Evolutionary conservation across 108 stramenopile genomes (phyloP).

Genomic region (Nannochloropsis salina): DNA sequence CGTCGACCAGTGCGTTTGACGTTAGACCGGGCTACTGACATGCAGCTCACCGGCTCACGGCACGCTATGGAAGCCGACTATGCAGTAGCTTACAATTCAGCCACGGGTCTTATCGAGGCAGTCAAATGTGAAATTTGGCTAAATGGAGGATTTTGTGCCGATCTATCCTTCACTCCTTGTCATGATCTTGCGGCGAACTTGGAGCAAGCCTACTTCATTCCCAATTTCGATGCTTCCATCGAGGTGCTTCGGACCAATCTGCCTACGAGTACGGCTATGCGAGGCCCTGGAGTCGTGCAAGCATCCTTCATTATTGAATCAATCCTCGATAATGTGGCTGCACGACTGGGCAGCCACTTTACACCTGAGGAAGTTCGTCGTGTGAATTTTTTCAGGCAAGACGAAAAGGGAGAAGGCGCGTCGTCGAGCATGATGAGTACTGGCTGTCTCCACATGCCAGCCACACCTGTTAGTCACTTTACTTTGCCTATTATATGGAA

Average conservation of each 20-base stretch:
- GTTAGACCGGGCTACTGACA: slow-evolving; percentile 34
- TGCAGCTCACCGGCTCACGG: slow-evolving; percentile 35
- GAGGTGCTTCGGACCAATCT: slow-evolving; percentile 29
- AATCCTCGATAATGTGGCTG: slow-evolving; percentile 28
- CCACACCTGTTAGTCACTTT: not conserved
- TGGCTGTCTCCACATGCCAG: slow-evolving; percentile 6
- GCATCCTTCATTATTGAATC: slow-evolving; percentile 25
- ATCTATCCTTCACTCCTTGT: slow-evolving; percentile 17
- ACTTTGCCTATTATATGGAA: slow-evolving; percentile 25
- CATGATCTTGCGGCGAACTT: not conserved
- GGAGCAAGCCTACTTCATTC: slow-evolving; percentile 37
- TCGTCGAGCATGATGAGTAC: not conserved
- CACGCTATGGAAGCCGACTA: slow-evolving; percentile 40
- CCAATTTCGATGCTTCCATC: slow-evolving; percentile 25
- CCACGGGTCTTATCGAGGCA: slow-evolving; percentile 20
- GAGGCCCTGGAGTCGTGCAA: slow-evolving; percentile 44
- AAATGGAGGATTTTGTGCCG: not conserved
- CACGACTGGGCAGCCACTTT: not conserved
- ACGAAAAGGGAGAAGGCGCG: not conserved
- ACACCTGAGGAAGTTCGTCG: slow-evolving; percentile 25
- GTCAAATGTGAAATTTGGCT: not conserved
- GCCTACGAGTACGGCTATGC: slow-evolving; percentile 35
- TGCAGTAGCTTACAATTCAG: slow-evolving; percentile 22
- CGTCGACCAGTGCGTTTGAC: slow-evolving; percentile 20
- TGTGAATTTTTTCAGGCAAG: slow-evolving; percentile 28